phyloP scores from a whole-genome alignment of 179 eudicot species.

The Beta macrorhiza region DNA sequence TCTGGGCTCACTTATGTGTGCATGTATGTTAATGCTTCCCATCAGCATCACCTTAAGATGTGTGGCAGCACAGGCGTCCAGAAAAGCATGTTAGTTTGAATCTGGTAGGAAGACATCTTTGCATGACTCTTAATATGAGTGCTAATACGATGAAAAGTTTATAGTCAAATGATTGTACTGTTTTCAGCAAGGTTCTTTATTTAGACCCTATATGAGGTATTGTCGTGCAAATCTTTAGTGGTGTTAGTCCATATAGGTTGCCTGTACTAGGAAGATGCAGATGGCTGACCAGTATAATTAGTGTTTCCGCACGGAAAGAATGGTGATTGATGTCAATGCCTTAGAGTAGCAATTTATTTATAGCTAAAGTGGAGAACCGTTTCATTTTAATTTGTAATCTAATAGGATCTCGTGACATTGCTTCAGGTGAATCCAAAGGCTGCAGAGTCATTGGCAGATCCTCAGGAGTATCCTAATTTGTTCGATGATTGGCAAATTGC shows the following conservation, averaged over 20 bases:
- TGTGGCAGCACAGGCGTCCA: not conserved
- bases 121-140: not conserved
- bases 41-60: not conserved
- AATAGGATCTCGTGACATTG: constrained; percentile 8
- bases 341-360: not conserved
- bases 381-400: constrained; percentile 14
- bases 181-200: not conserved
- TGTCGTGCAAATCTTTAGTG: constrained; percentile 4
- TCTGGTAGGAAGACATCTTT: not conserved
- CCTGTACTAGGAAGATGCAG: not conserved
- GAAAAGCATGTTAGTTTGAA: not conserved
- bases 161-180: not conserved
- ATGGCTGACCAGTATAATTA: not conserved
- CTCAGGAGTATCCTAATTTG: constrained; percentile 86
- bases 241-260: not conserved
- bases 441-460: constrained; percentile 96
- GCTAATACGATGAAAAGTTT: not conserved
- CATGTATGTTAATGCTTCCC: not conserved
- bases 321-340: constrained; percentile 1
- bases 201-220: not conserved
- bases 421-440: constrained; percentile 88
- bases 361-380: not conserved
- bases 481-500: constrained; percentile 97
- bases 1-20: not conserved
- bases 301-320: not conserved